Evolutionary conservation across 805 yeast species (phyloP).

Genomic region (Kuraishia capsulata): DNA sequence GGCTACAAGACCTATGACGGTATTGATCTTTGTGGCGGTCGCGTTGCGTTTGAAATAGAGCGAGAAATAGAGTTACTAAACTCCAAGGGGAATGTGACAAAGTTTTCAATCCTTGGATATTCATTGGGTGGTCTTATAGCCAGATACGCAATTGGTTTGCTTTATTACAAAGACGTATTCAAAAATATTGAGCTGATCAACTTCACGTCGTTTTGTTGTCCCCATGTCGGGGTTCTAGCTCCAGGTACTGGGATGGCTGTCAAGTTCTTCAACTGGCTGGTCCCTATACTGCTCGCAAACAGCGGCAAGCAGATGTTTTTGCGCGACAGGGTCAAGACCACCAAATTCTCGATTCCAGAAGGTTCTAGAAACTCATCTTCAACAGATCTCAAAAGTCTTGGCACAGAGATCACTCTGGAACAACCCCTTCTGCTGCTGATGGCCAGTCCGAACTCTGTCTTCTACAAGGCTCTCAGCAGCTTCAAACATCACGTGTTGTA

Average conservation of each 20-base stretch:
- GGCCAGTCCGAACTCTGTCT: conserved; percentile 55
- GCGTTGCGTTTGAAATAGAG: conserved; percentile 62
- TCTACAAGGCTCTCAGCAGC: conserved; percentile 40
- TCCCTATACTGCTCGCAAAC: conserved; percentile 56
- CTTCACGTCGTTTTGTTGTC: conserved; percentile 55
- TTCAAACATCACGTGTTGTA: conserved; percentile 53
- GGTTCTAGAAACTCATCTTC: not conserved
- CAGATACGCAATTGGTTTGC: conserved; percentile 72
- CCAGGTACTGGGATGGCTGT: conserved; percentile 47
- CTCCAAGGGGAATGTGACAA: conserved; percentile 35
- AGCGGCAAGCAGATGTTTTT: conserved; percentile 72
- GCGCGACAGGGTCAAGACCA: conserved; percentile 27
- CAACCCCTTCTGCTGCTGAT: conserved; percentile 54
- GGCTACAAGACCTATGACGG: conserved; percentile 84
- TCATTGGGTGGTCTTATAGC: conserved; percentile 84
- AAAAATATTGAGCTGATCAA: conserved; percentile 40
- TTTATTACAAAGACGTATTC: conserved; percentile 44
- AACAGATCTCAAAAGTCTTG: not conserved
- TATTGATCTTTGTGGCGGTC: conserved; percentile 71
- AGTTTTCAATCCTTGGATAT: conserved; percentile 75
- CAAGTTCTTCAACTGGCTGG: conserved; percentile 49
- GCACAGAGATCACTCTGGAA: not conserved
- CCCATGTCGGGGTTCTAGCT: conserved; percentile 61
- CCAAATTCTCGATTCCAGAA: conserved; percentile 3
- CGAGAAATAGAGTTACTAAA: conserved; percentile 20